A percentile compares a stretch with the other conserved stretches of the same genome.
These are phyloP conservation scores for Rubus idaeus DNA, from an alignment of 306 rosid species.

Conservation along the genomic window DNA sequence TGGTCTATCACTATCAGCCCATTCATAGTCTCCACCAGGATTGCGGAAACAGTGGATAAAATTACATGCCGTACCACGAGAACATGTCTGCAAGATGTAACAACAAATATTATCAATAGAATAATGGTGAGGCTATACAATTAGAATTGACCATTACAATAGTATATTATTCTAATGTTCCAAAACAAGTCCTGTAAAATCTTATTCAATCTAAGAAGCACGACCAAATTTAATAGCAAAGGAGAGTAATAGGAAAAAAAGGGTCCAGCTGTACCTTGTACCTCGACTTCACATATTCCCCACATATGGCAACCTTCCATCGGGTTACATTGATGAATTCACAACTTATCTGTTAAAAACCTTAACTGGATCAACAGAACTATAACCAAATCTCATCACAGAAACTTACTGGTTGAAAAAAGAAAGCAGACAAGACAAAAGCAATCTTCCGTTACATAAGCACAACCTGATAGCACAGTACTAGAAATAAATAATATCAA, in stretches of 20 bases:
- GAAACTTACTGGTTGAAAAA: not conserved
- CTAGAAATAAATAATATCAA: constrained; percentile 1
- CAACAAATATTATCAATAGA: constrained; percentile 17
- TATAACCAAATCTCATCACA: not conserved
- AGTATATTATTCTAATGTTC: not conserved
- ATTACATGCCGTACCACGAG: constrained; percentile 89
- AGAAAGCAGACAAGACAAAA: not conserved
- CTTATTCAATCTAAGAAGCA: constrained; percentile 17
- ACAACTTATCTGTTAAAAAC: constrained; percentile 63
- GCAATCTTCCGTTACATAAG: not conserved
- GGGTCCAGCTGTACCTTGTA: constrained; percentile 56
- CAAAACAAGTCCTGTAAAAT: constrained; percentile 19
- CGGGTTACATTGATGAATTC: constrained; percentile 75
- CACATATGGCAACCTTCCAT: constrained; percentile 98
- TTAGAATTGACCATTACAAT: not conserved
- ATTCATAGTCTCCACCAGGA: constrained; percentile 95
- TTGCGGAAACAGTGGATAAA: constrained; percentile 91
- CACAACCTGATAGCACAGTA: constrained; percentile 5
- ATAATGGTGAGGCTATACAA: not conserved
- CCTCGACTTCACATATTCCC: constrained; percentile 91
- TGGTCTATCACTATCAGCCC: constrained; percentile 90
- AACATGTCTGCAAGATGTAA: constrained; percentile 68
- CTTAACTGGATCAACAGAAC: constrained; percentile 22
- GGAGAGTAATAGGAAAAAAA: constrained; percentile 2
- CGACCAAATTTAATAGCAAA: not conserved